These are phyloP conservation scores for Aureobasidium lini DNA, from an alignment of 2,329 filamentous ascomycete species.

Conservation along the genomic window DNA sequence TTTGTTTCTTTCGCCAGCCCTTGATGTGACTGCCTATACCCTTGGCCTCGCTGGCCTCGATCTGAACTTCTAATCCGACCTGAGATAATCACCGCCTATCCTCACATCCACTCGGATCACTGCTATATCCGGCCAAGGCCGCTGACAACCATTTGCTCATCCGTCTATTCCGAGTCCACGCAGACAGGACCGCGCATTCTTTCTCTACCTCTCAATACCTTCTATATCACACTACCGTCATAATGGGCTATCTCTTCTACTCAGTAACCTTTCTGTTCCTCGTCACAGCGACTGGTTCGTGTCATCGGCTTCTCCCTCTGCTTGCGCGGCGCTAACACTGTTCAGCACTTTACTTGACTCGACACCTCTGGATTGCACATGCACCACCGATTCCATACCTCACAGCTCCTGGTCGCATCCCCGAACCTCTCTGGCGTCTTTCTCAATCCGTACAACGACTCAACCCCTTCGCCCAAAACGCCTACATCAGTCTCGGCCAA, in stretches of 20 bases:
- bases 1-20: background rate
- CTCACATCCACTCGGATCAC: background rate
- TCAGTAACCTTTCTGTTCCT: slow-evolving; percentile 65
- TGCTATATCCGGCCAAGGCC: slow-evolving; percentile 2
- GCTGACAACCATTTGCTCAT: background rate
- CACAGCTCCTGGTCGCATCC: slow-evolving; percentile 40
- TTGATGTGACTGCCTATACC: slow-evolving; percentile 2
- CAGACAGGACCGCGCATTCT: background rate
- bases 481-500: slow-evolving; percentile 70
- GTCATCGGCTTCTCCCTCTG: slow-evolving; percentile 12
- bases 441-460: slow-evolving; percentile 34
- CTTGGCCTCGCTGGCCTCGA: background rate
- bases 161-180: background rate
- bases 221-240: background rate
- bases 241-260: slow-evolving; percentile 77
- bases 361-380: slow-evolving; percentile 65
- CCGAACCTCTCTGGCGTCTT: slow-evolving; percentile 46
- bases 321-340: background rate
- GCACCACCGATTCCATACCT: slow-evolving; percentile 52
- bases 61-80: background rate
- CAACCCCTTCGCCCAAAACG: slow-evolving; percentile 39
- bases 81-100: background rate
- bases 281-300: slow-evolving; percentile 59
- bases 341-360: slow-evolving; percentile 69
- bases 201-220: background rate